phyloP scores from a whole-genome alignment of 768 basidiomycete species.

The Tulasnella sp. region DNA sequence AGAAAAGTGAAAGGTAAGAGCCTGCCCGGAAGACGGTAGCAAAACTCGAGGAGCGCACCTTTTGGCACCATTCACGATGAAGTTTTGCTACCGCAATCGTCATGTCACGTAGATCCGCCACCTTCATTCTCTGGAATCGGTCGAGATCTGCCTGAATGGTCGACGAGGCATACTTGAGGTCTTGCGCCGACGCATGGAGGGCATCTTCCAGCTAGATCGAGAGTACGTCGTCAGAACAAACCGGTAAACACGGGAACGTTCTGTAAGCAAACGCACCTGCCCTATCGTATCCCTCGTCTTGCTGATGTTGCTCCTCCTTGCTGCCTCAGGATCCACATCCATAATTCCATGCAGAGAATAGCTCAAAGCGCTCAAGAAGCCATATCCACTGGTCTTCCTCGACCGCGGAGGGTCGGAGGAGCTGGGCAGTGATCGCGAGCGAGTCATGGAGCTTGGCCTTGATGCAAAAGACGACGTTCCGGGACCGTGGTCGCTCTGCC shows the following conservation, averaged over 20 bases:
- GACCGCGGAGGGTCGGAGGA: slow-evolving; percentile 14
- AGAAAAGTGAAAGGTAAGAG: background rate
- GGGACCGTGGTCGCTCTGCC: background rate
- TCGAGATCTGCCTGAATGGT: slow-evolving; percentile 98
- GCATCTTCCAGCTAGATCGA: slow-evolving; percentile 82
- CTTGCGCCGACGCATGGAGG: slow-evolving; percentile 84
- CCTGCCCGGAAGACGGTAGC: background rate
- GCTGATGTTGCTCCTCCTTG: slow-evolving; percentile 85
- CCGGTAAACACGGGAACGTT: background rate
- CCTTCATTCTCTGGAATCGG: slow-evolving; percentile 97
- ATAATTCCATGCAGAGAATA: slow-evolving; percentile 98
- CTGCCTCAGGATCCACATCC: slow-evolving; percentile 97
- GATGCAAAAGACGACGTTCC: slow-evolving; percentile 28
- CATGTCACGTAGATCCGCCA: slow-evolving; percentile 94
- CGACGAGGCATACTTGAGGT: slow-evolving; percentile 92
- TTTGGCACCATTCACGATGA: slow-evolving; percentile 95
- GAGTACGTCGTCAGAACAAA: background rate
- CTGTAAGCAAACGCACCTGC: slow-evolving; percentile 55
- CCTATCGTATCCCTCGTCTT: slow-evolving; percentile 93
- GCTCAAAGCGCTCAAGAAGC: slow-evolving; percentile 82
- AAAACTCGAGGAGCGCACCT: slow-evolving; percentile 50
- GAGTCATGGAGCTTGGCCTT: slow-evolving; percentile 6
- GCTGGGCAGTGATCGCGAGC: slow-evolving; percentile 7
- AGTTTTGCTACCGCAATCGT: slow-evolving; percentile 81
- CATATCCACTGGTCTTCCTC: slow-evolving; percentile 48